Conservation (phyloP, 164 flowering plant species). For the Tinospora cordifolia region DNA sequence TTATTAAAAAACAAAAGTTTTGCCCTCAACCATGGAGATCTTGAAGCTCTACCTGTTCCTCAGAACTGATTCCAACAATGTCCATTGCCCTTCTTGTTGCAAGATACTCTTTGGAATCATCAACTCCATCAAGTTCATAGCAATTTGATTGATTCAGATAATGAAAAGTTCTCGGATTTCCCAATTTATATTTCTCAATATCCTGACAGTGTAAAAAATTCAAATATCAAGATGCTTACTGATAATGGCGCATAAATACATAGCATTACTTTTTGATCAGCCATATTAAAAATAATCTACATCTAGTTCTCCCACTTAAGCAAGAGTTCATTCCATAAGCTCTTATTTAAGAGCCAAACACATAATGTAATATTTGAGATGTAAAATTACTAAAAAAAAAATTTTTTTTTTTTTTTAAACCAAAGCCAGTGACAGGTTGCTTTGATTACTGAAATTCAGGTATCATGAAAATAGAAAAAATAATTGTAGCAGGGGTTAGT, state of each 20-base stretch:
- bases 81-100: slow-evolving; percentile 82
- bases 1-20: neutral
- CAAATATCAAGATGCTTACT: neutral
- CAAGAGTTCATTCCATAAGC: no score
- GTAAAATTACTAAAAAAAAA: no score
- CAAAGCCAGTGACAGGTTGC: no score
- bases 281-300: neutral
- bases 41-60: slow-evolving; percentile 54
- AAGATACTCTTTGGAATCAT: slow-evolving; percentile 70
- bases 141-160: slow-evolving; percentile 81
- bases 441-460: neutral
- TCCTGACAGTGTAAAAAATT: slow-evolving; percentile 35
- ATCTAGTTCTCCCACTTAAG: neutral
- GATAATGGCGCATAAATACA: neutral
- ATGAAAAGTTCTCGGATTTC: slow-evolving; percentile 61
- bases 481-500: neutral
- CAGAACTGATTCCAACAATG: slow-evolving; percentile 66
- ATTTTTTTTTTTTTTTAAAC: no score
- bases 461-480: neutral
- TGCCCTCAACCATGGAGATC: neutral
- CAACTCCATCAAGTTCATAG: slow-evolving; percentile 60
- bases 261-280: neutral
- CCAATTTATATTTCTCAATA: slow-evolving; percentile 60
- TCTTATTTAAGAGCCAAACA: no score
- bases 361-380: no score